phyloP scores from a whole-genome alignment of 306 rosid species.

The Gleditsia sinensis region DNA sequence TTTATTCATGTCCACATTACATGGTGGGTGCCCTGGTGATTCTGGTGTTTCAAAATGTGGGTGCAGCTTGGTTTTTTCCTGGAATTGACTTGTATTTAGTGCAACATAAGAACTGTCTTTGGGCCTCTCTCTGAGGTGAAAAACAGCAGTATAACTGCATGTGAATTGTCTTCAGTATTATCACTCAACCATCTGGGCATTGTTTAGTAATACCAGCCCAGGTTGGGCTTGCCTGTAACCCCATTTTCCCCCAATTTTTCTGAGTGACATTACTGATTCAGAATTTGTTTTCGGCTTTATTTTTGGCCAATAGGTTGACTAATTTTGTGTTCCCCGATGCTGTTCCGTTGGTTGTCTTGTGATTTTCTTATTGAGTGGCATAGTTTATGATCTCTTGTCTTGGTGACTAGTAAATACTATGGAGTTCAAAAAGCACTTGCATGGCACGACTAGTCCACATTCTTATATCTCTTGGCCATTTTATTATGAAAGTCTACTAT shows the following conservation, averaged over 20 bases:
- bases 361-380: not conserved
- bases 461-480: not conserved
- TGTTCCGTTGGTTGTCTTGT: not conserved
- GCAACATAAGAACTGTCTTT: not conserved
- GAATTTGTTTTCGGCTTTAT: not conserved
- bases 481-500: not conserved
- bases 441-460: not conserved
- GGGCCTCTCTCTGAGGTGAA: not conserved
- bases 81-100: not conserved
- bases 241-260: not conserved
- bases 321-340: not conserved
- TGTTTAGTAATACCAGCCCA: not conserved
- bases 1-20: not conserved
- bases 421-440: slow-evolving; percentile 6
- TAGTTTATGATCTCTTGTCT: not conserved
- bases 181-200: not conserved
- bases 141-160: not conserved
- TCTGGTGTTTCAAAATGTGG: not conserved
- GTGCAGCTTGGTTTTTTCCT: not conserved
- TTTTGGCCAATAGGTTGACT: not conserved
- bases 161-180: not conserved
- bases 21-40: not conserved
- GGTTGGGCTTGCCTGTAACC: not conserved
- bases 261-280: slow-evolving; percentile 11
- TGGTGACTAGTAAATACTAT: not conserved